Conservation (phyloP, 257 asterid species). For the Gentiana macrophylla region DNA sequence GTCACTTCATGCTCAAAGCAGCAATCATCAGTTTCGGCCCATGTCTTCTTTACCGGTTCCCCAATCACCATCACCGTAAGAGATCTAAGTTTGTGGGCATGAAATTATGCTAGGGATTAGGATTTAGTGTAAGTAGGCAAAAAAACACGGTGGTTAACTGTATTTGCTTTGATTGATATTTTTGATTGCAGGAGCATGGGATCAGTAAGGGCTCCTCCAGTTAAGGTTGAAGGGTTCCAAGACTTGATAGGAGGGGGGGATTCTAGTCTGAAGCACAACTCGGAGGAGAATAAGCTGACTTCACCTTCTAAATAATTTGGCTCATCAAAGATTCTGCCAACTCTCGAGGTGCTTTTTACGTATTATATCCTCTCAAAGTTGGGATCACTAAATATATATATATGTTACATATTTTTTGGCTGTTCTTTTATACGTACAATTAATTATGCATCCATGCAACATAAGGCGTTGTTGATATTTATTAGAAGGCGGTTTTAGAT, state of each 20-base stretch:
- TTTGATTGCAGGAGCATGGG: slow-evolving; percentile 51
- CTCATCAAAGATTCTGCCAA: background rate
- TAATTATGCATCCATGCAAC: background rate
- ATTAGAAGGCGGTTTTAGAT: too few relatives aligned
- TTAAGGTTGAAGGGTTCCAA: slow-evolving; percentile 96
- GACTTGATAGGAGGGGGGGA: slow-evolving; percentile 87
- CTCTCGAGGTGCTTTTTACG: background rate
- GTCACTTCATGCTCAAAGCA: slow-evolving; percentile 55
- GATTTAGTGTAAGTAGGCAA: background rate
- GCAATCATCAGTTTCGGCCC: slow-evolving; percentile 53
- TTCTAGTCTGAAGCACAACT: slow-evolving; percentile 63
- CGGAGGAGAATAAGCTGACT: slow-evolving; percentile 75
- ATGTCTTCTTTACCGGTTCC: slow-evolving; percentile 60
- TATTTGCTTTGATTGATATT: slow-evolving; percentile 1
- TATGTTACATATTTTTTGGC: too few relatives aligned
- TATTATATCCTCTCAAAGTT: background rate
- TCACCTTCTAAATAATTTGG: slow-evolving; percentile 48
- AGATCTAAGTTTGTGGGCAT: slow-evolving; percentile 2
- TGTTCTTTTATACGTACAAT: background rate
- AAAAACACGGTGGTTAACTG: background rate
- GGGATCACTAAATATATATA: too few relatives aligned
- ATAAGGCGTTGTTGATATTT: background rate
- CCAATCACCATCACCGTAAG: slow-evolving; percentile 75
- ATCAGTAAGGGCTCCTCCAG: slow-evolving; percentile 88
- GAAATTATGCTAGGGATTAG: background rate